A percentile compares a stretch with the other conserved stretches of the same genome.
phyloP scores from a whole-genome alignment of 1,284 basidiomycete genomes.

The Trametes polyzona region DNA sequence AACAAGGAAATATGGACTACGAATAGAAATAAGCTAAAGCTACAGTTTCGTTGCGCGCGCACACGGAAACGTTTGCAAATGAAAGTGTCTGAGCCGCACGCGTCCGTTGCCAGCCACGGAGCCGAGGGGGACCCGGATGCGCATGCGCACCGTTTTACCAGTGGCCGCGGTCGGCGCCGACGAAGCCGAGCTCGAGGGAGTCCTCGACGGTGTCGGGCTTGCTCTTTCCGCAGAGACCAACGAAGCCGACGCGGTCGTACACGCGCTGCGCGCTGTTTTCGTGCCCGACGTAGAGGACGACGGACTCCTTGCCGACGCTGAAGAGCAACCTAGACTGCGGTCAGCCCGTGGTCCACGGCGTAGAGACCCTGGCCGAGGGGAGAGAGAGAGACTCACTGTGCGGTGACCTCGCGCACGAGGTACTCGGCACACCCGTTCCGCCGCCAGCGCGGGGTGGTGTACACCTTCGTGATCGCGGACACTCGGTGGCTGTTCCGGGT shows the following conservation, averaged over 20 bases:
- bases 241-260: constrained; percentile 53
- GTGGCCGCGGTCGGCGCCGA: constrained; percentile 44
- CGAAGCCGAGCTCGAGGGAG: constrained; percentile 51
- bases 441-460: constrained; percentile 47
- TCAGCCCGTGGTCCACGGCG: constrained; percentile 5
- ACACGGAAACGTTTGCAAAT: not conserved
- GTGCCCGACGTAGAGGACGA: constrained; percentile 53
- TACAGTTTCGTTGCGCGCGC: constrained; percentile 6
- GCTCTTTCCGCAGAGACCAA: constrained; percentile 45
- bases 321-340: constrained; percentile 36
- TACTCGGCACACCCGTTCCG: constrained; percentile 50
- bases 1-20: not conserved
- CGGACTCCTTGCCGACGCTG: constrained; percentile 42
- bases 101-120: constrained; percentile 1
- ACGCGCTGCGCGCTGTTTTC: constrained; percentile 51
- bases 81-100: constrained; percentile 1
- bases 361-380: not conserved
- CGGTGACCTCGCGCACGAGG: constrained; percentile 48
- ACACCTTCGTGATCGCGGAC: constrained; percentile 55
- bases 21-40: constrained; percentile 12
- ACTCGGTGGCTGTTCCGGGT: constrained; percentile 48
- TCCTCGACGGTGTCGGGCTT: constrained; percentile 43
- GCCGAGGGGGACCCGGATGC: not conserved
- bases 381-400: constrained; percentile 37
- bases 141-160: constrained; percentile 39